Base-by-base conservation (phyloP, 2,329 filamentous ascomycete species). In the Coleophoma eucalyptorum region DNA sequence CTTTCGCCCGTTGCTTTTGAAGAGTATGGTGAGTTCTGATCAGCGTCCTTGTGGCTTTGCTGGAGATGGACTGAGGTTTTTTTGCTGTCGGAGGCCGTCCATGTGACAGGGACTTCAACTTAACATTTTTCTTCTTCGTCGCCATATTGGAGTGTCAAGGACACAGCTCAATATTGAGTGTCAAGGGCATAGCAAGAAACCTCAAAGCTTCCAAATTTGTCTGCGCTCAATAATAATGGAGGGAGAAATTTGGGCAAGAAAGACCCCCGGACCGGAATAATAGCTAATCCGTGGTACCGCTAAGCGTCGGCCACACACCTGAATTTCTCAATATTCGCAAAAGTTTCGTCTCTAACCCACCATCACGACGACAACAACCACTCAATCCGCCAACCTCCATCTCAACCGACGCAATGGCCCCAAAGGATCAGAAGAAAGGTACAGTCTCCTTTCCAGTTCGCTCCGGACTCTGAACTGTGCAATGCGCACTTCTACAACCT, bases 21-120 rank as follows among this genome's bases (percentile, higher is more conserved):
- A 87, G 67, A 41, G 82, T 78, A 62, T 88, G 84, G 55, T 84
- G 81, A 40, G 74, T 75, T 65, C 85, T 84, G 68, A 88, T 88
- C 55, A 87, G 71, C 31, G 73, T 71, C 60, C 83, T 78, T 42
- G 82, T 86, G 21, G 82, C 78, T 64, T 82, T 86, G 53, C 83
- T 78, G 3, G 84, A 83, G 60, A 87, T 83, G 5, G 82, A 79
- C 55, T 74, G 76, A 8, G 71, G 69, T 18, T 74, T 70, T 55
- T 76, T 78, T 33, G 59, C 52, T n/a, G 73, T 66, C 1, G 73
- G 76, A 10, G 83, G 83, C n/a, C 83, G 76, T 13, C 82, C 78
- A 19, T 72, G 71, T 32, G 75, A 67, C 35, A 81, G 61, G 37
- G 70, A 78, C 58, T 76, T 80, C 4, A 67, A 62, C 50, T 70